Evolutionary conservation across 2,329 filamentous ascomycete species (phyloP).

Genomic region (Fusarium aywerte): DNA sequence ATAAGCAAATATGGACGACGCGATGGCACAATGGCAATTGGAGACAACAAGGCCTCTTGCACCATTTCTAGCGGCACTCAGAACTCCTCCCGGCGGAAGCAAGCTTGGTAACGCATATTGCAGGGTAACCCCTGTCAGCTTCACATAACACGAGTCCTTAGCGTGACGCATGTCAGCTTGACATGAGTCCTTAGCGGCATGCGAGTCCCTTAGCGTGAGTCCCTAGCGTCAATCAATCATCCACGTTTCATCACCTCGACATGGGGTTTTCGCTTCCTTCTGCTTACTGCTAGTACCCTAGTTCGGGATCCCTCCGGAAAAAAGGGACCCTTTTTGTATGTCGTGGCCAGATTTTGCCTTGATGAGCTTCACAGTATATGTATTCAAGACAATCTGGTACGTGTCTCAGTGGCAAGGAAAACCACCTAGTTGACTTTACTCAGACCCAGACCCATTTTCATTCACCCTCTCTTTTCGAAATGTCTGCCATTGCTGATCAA

Average conservation of each 20-base stretch:
- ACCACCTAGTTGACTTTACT: neutral
- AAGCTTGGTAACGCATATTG: neutral
- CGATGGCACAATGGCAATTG: neutral
- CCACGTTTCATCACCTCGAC: neutral
- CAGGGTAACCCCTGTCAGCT: neutral
- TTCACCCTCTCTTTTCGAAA: neutral
- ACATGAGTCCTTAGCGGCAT: conserved; percentile 7
- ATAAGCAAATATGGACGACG: neutral
- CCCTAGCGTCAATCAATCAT: neutral
- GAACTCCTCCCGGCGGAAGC: neutral
- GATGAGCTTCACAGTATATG: neutral
- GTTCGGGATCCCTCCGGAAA: neutral
- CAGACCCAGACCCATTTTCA: neutral
- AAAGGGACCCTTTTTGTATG: neutral
- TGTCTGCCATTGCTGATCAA: neutral
- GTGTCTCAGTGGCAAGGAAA: neutral
- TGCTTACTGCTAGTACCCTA: conserved; percentile 1
- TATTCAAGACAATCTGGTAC: neutral
- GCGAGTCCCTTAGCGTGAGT: conserved; percentile 11
- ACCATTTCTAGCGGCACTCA: neutral
- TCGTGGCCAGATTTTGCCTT: neutral
- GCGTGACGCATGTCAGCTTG: conserved; percentile 8
- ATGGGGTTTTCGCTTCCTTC: conserved; percentile 6
- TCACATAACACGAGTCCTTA: neutral
- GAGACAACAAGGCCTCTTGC: neutral